Evolutionary conservation across 2,329 filamentous ascomycete genomes (phyloP).

Genomic region (Epichloe sibirici): DNA sequence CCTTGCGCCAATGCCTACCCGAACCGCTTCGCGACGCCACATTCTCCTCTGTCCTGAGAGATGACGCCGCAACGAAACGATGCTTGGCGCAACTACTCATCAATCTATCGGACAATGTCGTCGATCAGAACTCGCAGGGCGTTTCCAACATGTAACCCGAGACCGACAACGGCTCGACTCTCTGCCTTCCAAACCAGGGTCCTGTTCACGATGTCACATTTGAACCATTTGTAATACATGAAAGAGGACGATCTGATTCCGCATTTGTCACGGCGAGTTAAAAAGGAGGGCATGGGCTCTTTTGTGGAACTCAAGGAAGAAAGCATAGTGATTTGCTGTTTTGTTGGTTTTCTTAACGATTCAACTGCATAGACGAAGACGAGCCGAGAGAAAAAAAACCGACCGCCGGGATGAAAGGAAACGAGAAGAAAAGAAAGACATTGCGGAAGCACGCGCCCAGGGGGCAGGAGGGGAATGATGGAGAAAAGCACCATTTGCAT

Average conservation of each 20-base stretch:
- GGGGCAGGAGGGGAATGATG: not conserved
- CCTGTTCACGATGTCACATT: constrained; percentile 4
- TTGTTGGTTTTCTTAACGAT: not conserved
- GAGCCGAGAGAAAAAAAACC: not conserved
- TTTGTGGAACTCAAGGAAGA: not conserved
- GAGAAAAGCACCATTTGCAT: not conserved
- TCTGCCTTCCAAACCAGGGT: not conserved
- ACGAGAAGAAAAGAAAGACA: not conserved
- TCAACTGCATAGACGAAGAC: not conserved
- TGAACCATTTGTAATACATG: not conserved
- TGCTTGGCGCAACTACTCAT: constrained; percentile 95
- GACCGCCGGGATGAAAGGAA: not conserved
- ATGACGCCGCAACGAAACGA: constrained; percentile 94
- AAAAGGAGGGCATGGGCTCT: not conserved
- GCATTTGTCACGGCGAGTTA: constrained; percentile 1
- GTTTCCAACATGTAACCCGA: constrained; percentile 23
- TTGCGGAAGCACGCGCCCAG: not conserved
- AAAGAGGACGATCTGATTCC: not conserved
- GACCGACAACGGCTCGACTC: not conserved
- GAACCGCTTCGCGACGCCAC: constrained; percentile 98
- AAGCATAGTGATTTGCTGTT: not conserved
- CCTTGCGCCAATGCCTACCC: constrained; percentile 86
- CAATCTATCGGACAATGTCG: constrained; percentile 85
- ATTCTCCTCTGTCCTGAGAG: constrained; percentile 88
- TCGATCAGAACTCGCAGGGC: constrained; percentile 29